Conservation (phyloP, 495 filamentous ascomycete genomes). For the Chaetomidium leptoderma region DNA sequence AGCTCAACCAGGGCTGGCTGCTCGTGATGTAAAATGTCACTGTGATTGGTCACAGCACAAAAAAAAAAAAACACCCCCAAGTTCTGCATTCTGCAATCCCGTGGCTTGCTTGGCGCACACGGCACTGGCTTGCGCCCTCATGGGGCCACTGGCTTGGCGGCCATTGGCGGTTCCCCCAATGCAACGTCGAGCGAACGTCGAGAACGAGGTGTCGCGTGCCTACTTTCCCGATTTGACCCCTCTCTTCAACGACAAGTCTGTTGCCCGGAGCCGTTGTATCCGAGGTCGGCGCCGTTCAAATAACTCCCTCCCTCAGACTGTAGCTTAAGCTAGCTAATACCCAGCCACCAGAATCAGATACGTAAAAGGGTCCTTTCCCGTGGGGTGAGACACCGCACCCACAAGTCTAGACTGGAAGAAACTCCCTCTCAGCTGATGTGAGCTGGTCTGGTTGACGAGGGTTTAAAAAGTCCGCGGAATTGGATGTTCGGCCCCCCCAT, state of each 20-base stretch:
- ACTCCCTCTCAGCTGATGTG: background rate
- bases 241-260: background rate
- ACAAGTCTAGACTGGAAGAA: background rate
- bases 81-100: background rate
- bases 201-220: conserved; percentile 5
- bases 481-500: too few relatives aligned
- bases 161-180: too few relatives aligned
- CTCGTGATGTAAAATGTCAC: too few relatives aligned
- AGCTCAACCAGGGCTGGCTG: too few relatives aligned
- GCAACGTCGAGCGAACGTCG: too few relatives aligned
- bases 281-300: background rate
- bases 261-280: background rate
- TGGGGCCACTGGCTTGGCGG: background rate
- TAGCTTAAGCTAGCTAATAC: background rate
- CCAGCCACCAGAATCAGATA: background rate
- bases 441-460: too few relatives aligned
- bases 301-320: background rate
- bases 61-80: too few relatives aligned
- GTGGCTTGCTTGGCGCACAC: background rate
- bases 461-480: too few relatives aligned
- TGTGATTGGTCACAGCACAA: background rate
- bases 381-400: conserved; percentile 1
- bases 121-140: background rate
- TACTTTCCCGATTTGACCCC: background rate
- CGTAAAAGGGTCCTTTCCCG: background rate